These are phyloP conservation scores for Groenewaldozyma tartarivorans DNA, from an alignment of 805 yeast species.

Conservation along the genomic window DNA sequence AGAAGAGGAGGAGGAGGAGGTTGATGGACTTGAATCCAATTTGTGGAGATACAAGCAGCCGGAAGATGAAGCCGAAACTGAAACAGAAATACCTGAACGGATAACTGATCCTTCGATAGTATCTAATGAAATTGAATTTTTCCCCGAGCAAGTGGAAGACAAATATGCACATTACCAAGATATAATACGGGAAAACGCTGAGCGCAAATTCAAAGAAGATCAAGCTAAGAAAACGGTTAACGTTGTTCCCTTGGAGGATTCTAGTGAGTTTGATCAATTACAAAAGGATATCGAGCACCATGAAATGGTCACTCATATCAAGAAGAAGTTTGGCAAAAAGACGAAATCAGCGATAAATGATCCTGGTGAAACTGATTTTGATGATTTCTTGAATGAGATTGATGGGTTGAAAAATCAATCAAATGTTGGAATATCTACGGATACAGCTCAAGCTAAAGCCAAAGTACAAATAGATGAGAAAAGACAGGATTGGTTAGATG, in stretches of 20 bases:
- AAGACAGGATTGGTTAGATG: conserved; percentile 13
- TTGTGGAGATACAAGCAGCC: conserved; percentile 2
- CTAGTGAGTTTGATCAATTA: conserved; percentile 9
- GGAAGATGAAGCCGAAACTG: conserved; percentile 1
- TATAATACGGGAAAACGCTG: conserved; percentile 3
- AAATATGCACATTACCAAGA: conserved; percentile 6
- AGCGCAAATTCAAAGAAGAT: background rate
- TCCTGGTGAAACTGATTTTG: conserved; percentile 14
- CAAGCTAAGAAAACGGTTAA: background rate
- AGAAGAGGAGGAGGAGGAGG: background rate
- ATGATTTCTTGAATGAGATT: conserved; percentile 16
- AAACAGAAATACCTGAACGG: background rate
- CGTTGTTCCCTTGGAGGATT: conserved; percentile 7
- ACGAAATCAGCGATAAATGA: background rate
- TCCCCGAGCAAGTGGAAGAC: conserved; percentile 9
- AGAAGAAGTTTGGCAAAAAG: conserved; percentile 11
- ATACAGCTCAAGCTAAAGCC: background rate
- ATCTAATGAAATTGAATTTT: conserved; percentile 5
- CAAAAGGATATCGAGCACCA: conserved; percentile 15
- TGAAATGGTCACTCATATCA: conserved; percentile 10
- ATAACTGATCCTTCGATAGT: background rate
- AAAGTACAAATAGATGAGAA: conserved; percentile 1
- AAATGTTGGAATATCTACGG: background rate
- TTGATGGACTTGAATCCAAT: conserved; percentile 1
- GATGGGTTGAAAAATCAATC: conserved; percentile 8